A percentile compares a stretch with the other conserved stretches of the same genome.
phyloP scores from a whole-genome alignment of 768 basidiomycete genomes.

The Auricularia heimuer region DNA sequence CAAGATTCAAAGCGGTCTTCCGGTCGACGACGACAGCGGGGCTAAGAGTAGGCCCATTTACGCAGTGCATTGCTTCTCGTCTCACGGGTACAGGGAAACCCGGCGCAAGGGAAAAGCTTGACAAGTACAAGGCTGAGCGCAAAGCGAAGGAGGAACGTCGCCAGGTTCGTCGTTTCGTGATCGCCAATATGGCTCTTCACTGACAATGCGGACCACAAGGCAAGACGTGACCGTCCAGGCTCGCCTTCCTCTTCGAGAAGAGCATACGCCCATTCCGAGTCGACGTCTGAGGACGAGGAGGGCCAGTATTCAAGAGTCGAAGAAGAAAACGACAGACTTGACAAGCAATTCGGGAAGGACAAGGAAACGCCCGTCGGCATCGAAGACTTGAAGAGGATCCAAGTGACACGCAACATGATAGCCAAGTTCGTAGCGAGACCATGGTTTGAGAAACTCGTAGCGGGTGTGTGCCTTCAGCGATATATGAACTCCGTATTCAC shows the following conservation, averaged over 20 bases:
- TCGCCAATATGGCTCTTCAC: constrained; percentile 2
- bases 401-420: constrained; percentile 59
- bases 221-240: constrained; percentile 2
- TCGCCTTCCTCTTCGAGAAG: not conserved
- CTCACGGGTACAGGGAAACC: constrained; percentile 50
- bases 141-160: constrained; percentile 86
- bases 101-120: constrained; percentile 58
- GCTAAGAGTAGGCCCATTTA: not conserved
- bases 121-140: constrained; percentile 77
- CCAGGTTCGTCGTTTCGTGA: constrained; percentile 39
- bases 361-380: constrained; percentile 39
- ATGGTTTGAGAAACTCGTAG: constrained; percentile 79
- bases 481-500: constrained; percentile 3
- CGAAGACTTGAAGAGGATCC: constrained; percentile 49
- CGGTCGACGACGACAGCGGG: constrained; percentile 46
- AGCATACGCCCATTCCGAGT: constrained; percentile 42
- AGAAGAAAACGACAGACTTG: constrained; percentile 51
- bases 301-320: constrained; percentile 67
- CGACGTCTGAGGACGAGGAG: constrained; percentile 70
- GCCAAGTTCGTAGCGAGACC: constrained; percentile 64
- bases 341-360: constrained; percentile 19
- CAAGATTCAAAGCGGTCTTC: constrained; percentile 45
- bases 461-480: constrained; percentile 37
- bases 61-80: constrained; percentile 5
- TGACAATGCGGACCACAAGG: not conserved